phyloP scores from a whole-genome alignment of 208 protist species.

The Paratrypanosoma confusum region DNA sequence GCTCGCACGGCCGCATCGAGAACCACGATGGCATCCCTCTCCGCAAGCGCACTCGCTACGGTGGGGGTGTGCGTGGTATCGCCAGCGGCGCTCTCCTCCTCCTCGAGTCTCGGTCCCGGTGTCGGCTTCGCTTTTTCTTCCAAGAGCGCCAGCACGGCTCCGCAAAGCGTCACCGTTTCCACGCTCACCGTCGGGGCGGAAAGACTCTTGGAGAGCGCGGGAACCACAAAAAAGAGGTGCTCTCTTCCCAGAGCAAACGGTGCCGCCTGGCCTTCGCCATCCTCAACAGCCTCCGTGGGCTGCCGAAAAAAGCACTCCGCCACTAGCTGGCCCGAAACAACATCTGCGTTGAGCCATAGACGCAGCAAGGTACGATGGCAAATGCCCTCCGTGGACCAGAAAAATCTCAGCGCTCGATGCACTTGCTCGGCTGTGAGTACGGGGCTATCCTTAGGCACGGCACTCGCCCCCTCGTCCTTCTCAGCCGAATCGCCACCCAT shows the following conservation, averaged over 20 bases:
- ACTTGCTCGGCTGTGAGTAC: too few relatives aligned
- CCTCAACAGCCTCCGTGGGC: background rate
- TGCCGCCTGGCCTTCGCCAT: background rate
- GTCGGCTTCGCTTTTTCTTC: too few relatives aligned
- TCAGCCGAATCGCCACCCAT: too few relatives aligned
- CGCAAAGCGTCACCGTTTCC: slow-evolving; percentile 50
- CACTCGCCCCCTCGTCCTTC: too few relatives aligned
- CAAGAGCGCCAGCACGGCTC: slow-evolving; percentile 37
- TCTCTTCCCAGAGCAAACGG: slow-evolving; percentile 20
- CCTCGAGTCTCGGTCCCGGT: too few relatives aligned
- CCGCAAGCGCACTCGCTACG: background rate
- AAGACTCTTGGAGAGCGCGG: slow-evolving; percentile 28
- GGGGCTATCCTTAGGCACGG: too few relatives aligned
- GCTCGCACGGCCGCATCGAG: slow-evolving; percentile 9
- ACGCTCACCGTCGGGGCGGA: slow-evolving; percentile 31
- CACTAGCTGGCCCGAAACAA: slow-evolving; percentile 28
- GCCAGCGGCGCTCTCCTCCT: slow-evolving; percentile 6
- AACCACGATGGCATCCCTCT: slow-evolving; percentile 26
- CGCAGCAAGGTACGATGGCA: slow-evolving; percentile 59
- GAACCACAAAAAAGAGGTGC: slow-evolving; percentile 41
- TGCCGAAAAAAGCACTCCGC: slow-evolving; percentile 11
- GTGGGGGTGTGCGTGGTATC: background rate
- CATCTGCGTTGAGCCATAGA: slow-evolving; percentile 54
- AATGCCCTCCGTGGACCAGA: slow-evolving; percentile 46
- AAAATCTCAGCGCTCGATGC: too few relatives aligned